Base-by-base conservation (phyloP, 306 rosid genomes). In the Cicer judaicum region DNA sequence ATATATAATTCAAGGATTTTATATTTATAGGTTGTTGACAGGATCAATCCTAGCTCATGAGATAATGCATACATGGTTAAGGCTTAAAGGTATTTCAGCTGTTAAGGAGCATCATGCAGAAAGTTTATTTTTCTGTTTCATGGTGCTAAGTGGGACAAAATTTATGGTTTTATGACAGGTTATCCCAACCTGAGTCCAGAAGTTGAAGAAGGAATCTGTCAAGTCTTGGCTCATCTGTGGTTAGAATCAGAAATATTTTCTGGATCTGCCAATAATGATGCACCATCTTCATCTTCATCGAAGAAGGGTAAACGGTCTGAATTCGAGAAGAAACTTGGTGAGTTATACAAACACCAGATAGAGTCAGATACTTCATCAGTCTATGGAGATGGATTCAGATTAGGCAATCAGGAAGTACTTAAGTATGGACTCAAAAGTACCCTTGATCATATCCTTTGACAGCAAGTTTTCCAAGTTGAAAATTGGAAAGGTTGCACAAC, bases 11-110 rank as follows among this genome's bases (percentile, higher is more conserved):
- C 72, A 53, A 53, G 52, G 61, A 56, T 81, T 72, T 74, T 56
- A 11, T 65, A 55, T 73, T 15, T 76, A 14, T 85, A 95, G 99
- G 86, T 80, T 95, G 85, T 73, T 95, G 89, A 95, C 97, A 1
- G 99, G 99, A 68, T 92, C 99, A 34, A 95, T 95, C 87, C 84
- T 95, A 56, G 98, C 99, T 80, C 99, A 95, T 8, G 99, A 95
- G 84, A 90, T 90, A 96, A 95, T 95, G 99, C 99, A 95, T 76
- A 98, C 93, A 13, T 95, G 99, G 99, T 96, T 95, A 42, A 83
- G 99, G 80, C 99, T 95, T 72, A 95, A 90, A 84, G 99, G 99
- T 93, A 60, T 66, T 74, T 72, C 43, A 63, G 53, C 77, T 83
- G 49, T 48, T 54, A 53, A 62, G 38, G 38, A 74, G 13, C 8